Base-by-base conservation (phyloP, 805 yeast genomes). In the Wickerhamiella sergipiensis region DNA sequence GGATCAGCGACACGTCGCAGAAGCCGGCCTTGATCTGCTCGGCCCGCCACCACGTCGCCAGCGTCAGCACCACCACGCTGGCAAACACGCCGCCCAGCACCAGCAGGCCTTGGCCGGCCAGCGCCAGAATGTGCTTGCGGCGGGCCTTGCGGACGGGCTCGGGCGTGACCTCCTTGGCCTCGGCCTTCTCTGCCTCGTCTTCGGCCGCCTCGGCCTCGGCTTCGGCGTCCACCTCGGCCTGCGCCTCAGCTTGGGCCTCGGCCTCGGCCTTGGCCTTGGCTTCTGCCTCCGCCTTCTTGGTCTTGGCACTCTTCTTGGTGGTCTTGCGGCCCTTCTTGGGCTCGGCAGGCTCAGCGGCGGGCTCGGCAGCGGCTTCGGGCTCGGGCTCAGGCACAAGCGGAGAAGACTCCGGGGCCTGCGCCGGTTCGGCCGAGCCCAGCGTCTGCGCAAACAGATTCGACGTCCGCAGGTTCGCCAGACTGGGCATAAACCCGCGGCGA, bases 391-490 rank as follows among this genome's bases (percentile, higher is more conserved):
- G 33, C 15, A 47, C 48, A 2, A 19, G 38, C 10, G 47, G 52
- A 9, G 39, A 23, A 5, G 44, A 46, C 22, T 5, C 26, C 26
- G 26, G 45, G 17, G 29, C 44, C 18, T n/a, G 15, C 19, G 45
- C 24, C 9, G 47, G 21, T 17, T 36, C 18, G 46, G 22, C 29
- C 1, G 56, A 54, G 53, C 58, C 19, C 19, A 57, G 52, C 49
- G 51, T 51, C 48, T 56, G 54, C 1, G 55, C 53, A 39, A 57
- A 57, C 13, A 47, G 50, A 23, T 49, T 50, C 38, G 58, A 52
- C 10, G 47, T 56, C 15, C 50, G 36, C 51, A 57, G 45, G 26
- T 47, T 55, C 21, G 43, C 19, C 19, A 55, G 40, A 45, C 53
- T 51, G 12, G 59, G 59, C 44, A 55, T 48, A 42, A 55, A 57